phyloP scores from a whole-genome alignment of 352 stramenopile genomes.

The Globisporangium carolinianum region DNA sequence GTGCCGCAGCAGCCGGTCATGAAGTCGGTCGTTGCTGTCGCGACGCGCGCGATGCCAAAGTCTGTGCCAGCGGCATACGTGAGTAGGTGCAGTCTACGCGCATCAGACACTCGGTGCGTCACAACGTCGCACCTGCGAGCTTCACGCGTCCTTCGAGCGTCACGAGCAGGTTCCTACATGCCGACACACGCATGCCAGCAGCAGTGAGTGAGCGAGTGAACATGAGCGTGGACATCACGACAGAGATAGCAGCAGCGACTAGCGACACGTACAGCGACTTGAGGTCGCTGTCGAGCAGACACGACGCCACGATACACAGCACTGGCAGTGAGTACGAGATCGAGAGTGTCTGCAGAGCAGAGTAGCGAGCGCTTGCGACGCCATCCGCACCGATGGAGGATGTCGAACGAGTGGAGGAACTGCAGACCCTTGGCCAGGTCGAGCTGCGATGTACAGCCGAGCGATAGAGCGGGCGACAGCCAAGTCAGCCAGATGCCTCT shows the following conservation, averaged over 20 bases:
- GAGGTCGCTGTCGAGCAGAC: conserved; percentile 36
- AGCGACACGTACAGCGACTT: conserved; percentile 57
- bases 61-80: conserved; percentile 18
- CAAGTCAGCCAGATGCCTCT: too few relatives aligned
- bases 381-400: conserved; percentile 54
- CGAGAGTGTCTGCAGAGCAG: neutral
- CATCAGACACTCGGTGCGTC: neutral
- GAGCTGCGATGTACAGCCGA: conserved; percentile 18
- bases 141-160: conserved; percentile 67
- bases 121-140: conserved; percentile 32
- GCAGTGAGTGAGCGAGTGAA: neutral
- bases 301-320: neutral
- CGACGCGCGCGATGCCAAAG: conserved; percentile 69
- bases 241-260: neutral
- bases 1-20: conserved; percentile 79
- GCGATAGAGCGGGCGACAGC: neutral
- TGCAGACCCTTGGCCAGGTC: conserved; percentile 63
- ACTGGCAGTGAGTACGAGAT: neutral
- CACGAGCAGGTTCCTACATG: conserved; percentile 60
- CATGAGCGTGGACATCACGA: neutral
- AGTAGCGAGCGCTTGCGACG: too few relatives aligned
- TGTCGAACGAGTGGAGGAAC: conserved; percentile 77
- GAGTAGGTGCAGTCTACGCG: too few relatives aligned
- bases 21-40: conserved; percentile 26
- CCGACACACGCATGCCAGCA: neutral